A percentile compares a stretch with the other conserved stretches of the same genome.
phyloP scores from a whole-genome alignment of 2,329 filamentous ascomycete species.

The Claviceps spartinae region DNA sequence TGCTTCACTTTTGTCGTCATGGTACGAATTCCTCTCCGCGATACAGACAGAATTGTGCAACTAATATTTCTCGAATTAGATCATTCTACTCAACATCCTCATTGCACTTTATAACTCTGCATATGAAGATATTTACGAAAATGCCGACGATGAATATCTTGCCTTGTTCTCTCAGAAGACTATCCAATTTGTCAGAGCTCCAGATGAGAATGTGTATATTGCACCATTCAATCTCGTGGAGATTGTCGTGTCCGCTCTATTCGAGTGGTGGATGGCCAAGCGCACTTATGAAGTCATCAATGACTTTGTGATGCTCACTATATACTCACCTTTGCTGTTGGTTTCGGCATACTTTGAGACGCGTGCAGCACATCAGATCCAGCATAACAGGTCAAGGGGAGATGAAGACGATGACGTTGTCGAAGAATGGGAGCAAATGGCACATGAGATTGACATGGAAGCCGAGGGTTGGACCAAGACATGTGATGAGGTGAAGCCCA shows the following conservation, averaged over 20 bases:
- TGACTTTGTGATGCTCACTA: conserved; percentile 70
- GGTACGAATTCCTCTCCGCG: conserved; percentile 34
- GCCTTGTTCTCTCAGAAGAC: conserved; percentile 89
- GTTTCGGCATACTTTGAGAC: conserved; percentile 63
- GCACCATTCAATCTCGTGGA: conserved; percentile 91
- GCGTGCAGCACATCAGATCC: conserved; percentile 50
- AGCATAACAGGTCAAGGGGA: conserved; percentile 59
- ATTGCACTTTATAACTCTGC: conserved; percentile 96
- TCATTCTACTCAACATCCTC: conserved; percentile 80
- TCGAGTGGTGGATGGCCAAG: conserved; percentile 92
- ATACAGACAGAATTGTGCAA: not conserved
- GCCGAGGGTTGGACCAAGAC: conserved; percentile 73
- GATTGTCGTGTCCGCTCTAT: conserved; percentile 60
- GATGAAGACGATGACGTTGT: conserved; percentile 80
- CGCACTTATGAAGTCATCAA: conserved; percentile 66
- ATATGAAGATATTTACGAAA: conserved; percentile 87
- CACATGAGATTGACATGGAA: conserved; percentile 61
- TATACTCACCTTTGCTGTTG: conserved; percentile 76
- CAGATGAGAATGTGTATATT: conserved; percentile 97
- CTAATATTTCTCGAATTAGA: conserved; percentile 19
- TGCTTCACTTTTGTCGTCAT: conserved; percentile 96
- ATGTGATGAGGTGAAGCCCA: conserved; percentile 61
- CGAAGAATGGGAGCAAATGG: conserved; percentile 88
- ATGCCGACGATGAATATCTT: conserved; percentile 91
- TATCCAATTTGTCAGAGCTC: conserved; percentile 90